A percentile compares a stretch with the other conserved stretches of the same genome.
phyloP scores from a whole-genome alignment of 805 yeast genomes.

The Wickerhamomyces chambardii region DNA sequence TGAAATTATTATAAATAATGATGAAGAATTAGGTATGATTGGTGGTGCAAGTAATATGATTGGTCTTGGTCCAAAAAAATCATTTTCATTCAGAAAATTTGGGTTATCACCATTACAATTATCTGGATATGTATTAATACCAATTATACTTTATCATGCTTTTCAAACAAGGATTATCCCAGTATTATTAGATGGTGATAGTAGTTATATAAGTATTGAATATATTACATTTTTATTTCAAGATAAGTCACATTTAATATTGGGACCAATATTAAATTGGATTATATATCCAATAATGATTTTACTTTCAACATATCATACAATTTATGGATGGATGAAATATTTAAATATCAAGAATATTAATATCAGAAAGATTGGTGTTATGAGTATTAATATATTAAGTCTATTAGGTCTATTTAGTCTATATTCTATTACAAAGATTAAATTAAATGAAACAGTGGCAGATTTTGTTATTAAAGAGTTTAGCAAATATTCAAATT shows the following conservation, averaged over 20 bases:
- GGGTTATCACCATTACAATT: constrained; percentile 51
- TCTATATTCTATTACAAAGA: constrained; percentile 14
- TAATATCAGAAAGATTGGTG: constrained; percentile 34
- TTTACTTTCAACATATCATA: constrained; percentile 39
- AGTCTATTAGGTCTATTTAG: constrained; percentile 29
- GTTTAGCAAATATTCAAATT: constrained; percentile 11
- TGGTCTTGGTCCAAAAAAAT: constrained; percentile 44
- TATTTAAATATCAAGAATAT: constrained; percentile 31
- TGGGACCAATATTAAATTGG: constrained; percentile 21
- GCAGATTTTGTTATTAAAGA: constrained; percentile 9
- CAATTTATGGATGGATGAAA: constrained; percentile 40
- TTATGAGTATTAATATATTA: constrained; percentile 26
- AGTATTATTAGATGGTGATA: constrained; percentile 51
- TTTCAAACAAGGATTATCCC: constrained; percentile 42
- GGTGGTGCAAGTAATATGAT: constrained; percentile 43
- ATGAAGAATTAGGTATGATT: constrained; percentile 47
- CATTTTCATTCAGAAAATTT: constrained; percentile 30
- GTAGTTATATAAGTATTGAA: constrained; percentile 42
- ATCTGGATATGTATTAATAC: constrained; percentile 47
- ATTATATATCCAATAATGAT: constrained; percentile 24
- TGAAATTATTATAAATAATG: constrained; percentile 22
- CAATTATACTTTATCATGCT: constrained; percentile 37
- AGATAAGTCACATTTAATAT: constrained; percentile 14
- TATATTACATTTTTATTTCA: constrained; percentile 35
- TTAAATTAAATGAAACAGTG: constrained; percentile 1